A percentile compares a stretch with the other conserved stretches of the same genome.
Conservation (phyloP, 176 grass and related monocot genomes). For the Thinopyrum elongatum region DNA sequence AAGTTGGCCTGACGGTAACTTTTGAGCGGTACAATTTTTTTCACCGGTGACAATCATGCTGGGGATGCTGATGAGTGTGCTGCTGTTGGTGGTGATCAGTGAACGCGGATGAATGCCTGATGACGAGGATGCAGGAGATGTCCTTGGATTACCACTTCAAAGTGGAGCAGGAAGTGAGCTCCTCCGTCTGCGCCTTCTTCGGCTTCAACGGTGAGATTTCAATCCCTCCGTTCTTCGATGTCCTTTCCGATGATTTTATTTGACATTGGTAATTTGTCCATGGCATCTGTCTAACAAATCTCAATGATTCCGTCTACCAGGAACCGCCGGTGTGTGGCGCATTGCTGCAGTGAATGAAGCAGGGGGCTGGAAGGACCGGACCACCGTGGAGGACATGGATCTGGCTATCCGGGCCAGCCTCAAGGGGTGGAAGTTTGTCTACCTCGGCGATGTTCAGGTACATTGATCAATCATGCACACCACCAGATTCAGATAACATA, state of each 20-base stretch:
- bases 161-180: slow-evolving; percentile 80
- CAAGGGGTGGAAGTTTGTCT: slow-evolving; percentile 79
- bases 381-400: slow-evolving; percentile 89
- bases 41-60: background rate
- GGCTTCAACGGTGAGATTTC: slow-evolving; percentile 67
- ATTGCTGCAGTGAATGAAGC: slow-evolving; percentile 65
- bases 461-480: slow-evolving; percentile 22
- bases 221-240: too few species aligned
- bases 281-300: background rate
- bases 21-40: background rate
- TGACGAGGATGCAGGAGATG: slow-evolving; percentile 99
- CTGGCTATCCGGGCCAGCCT: slow-evolving; percentile 70
- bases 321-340: slow-evolving; percentile 73
- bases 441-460: slow-evolving; percentile 67
- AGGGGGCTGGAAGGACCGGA: slow-evolving; percentile 81
- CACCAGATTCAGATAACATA: slow-evolving; percentile 9
- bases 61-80: background rate
- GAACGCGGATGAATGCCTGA: slow-evolving; percentile 82
- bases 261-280: background rate
- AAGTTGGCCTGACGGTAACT: background rate
- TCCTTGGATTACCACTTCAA: slow-evolving; percentile 91
- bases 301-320: background rate
- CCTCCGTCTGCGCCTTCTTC: slow-evolving; percentile 72
- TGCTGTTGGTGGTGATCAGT: slow-evolving; percentile 35
- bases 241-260: background rate